Conservation (phyloP, 2,329 filamentous ascomycete species). For the Neospermospora avenae region DNA sequence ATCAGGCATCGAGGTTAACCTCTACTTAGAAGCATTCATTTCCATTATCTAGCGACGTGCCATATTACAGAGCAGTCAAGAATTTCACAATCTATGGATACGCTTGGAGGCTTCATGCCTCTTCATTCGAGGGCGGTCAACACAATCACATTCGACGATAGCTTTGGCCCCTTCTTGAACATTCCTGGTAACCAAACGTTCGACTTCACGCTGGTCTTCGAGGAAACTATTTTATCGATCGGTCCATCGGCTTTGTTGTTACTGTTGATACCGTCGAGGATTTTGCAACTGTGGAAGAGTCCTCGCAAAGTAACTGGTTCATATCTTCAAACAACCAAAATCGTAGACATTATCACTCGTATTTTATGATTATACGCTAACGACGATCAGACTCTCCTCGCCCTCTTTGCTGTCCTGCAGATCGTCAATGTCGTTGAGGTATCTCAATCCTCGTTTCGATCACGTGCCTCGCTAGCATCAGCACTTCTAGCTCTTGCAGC, state of each 20-base stretch:
- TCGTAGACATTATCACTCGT: conserved; percentile 10
- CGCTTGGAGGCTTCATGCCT: not conserved
- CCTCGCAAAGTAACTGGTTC: conserved; percentile 19
- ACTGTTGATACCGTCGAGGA: conserved; percentile 17
- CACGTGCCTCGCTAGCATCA: conserved; percentile 24
- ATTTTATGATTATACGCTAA: not conserved
- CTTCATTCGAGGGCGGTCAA: conserved; percentile 9
- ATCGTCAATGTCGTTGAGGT: conserved; percentile 19
- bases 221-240: conserved; percentile 32
- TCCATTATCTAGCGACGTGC: not conserved
- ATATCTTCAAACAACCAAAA: conserved; percentile 21
- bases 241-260: conserved; percentile 26
- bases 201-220: conserved; percentile 32
- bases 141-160: conserved; percentile 16
- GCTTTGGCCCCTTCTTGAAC: conserved; percentile 20
- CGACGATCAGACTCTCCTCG: conserved; percentile 12
- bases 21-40: not conserved
- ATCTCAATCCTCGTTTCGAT: conserved; percentile 14
- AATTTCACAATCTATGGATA: conserved; percentile 6
- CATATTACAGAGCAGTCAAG: not conserved
- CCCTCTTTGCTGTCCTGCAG: conserved; percentile 19
- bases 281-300: conserved; percentile 19
- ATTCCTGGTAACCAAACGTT: conserved; percentile 17
- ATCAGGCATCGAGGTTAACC: not conserved
- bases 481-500: conserved; percentile 21